Percentiles rank a stretch among this genome's conserved stretches.
Evolutionary conservation across 352 stramenopile species (phyloP).

Genomic region (Globisporangium camurandrum): DNA sequence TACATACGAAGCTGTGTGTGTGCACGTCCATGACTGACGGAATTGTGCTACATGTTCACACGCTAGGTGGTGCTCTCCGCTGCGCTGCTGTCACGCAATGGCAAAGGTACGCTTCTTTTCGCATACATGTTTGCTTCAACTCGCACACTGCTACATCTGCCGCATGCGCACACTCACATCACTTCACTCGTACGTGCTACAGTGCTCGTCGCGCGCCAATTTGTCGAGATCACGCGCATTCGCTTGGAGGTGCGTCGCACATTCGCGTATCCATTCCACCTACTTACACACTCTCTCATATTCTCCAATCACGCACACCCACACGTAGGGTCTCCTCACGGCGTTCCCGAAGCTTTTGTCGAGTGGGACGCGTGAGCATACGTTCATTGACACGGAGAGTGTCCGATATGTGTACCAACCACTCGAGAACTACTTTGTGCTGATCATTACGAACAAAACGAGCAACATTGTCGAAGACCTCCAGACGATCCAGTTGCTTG

Average conservation of each 20-base stretch:
- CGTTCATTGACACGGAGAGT: constrained; percentile 98
- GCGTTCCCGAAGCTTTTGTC: constrained; percentile 98
- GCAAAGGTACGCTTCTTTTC: constrained; percentile 77
- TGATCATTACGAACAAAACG: constrained; percentile 99
- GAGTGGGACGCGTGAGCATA: constrained; percentile 92
- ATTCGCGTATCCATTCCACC: too few relatives aligned
- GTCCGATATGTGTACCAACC: constrained; percentile 99
- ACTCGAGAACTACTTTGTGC: constrained; percentile 96
- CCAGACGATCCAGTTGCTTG: constrained; percentile 95
- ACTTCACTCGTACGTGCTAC: constrained; percentile 8
- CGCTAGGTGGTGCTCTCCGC: constrained; percentile 93
- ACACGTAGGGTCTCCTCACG: constrained; percentile 88
- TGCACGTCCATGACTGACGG: neutral
- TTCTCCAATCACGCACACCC: neutral
- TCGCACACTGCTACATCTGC: too few relatives aligned
- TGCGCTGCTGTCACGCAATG: constrained; percentile 91
- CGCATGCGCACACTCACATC: too few relatives aligned
- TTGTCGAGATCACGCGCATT: constrained; percentile 99
- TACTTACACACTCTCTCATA: neutral
- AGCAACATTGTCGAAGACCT: constrained; percentile 99
- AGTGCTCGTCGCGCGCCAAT: constrained; percentile 96
- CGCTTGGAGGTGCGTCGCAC: constrained; percentile 93
- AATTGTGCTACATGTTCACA: neutral
- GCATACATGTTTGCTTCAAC: neutral
- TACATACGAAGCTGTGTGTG: too few relatives aligned